These are phyloP conservation scores for Ceratobasidium sp. DNA, from an alignment of 1,284 basidiomycete genomes.

Conservation along the genomic window DNA sequence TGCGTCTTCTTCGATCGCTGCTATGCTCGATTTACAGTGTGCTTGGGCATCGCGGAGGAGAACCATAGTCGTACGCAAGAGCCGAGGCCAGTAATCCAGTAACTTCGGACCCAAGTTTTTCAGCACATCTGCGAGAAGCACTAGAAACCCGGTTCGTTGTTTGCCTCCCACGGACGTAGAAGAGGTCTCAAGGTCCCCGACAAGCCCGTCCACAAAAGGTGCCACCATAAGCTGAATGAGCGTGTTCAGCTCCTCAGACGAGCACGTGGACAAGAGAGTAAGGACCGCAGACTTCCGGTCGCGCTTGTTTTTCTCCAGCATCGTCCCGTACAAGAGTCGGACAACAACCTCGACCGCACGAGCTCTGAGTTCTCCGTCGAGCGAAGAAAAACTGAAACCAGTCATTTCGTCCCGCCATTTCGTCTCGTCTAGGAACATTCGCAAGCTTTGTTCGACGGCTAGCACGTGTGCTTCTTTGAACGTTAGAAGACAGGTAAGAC, in stretches of 20 bases:
- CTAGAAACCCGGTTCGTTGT: slow-evolving; percentile 87
- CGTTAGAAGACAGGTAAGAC: slow-evolving; percentile 85
- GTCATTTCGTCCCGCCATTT: slow-evolving; percentile 92
- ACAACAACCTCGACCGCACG: slow-evolving; percentile 82
- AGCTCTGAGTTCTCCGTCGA: slow-evolving; percentile 68
- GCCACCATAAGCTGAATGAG: slow-evolving; percentile 94
- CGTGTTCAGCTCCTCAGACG: slow-evolving; percentile 79
- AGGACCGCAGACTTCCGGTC: slow-evolving; percentile 85
- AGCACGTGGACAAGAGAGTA: slow-evolving; percentile 77
- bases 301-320: slow-evolving; percentile 86
- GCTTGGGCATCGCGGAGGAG: slow-evolving; percentile 77
- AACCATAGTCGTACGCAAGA: slow-evolving; percentile 77
- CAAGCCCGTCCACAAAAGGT: slow-evolving; percentile 66
- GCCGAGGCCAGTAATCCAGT: slow-evolving; percentile 76
- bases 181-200: slow-evolving; percentile 53
- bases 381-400: slow-evolving; percentile 70
- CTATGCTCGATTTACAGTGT: slow-evolving; percentile 56
- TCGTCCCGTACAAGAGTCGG: slow-evolving; percentile 88
- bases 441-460: slow-evolving; percentile 79
- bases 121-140: slow-evolving; percentile 86
- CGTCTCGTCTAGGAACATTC: slow-evolving; percentile 84
- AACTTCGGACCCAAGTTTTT: slow-evolving; percentile 83
- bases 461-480: slow-evolving; percentile 83
- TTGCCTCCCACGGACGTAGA: slow-evolving; percentile 59
- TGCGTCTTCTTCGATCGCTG: slow-evolving; percentile 57